phyloP scores from a whole-genome alignment of 2,329 filamentous ascomycete species.

The Geoglossum cookeanum region DNA sequence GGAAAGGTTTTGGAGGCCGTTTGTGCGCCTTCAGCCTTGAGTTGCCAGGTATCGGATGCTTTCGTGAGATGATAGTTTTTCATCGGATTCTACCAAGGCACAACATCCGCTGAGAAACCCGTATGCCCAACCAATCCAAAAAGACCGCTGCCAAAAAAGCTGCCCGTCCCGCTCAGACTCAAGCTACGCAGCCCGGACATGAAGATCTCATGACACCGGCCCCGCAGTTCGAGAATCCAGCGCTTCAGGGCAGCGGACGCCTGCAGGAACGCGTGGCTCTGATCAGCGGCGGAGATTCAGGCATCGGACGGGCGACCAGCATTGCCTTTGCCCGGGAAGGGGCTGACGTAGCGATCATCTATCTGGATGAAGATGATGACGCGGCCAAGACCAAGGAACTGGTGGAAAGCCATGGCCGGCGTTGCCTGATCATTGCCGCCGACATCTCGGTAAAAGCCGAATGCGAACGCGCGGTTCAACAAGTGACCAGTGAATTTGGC shows the following conservation, averaged over 20 bases:
- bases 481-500: slow-evolving; percentile 31
- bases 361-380: slow-evolving; percentile 34
- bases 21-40: no score
- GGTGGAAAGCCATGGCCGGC: slow-evolving; percentile 30
- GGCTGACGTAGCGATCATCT: slow-evolving; percentile 35
- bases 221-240: no score
- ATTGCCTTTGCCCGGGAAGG: slow-evolving; percentile 39
- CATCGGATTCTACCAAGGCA: no score
- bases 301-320: slow-evolving; percentile 33
- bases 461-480: slow-evolving; percentile 31
- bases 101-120: no score
- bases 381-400: slow-evolving; percentile 35
- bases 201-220: no score
- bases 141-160: no score
- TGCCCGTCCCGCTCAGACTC: no score
- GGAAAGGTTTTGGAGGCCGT: no score
- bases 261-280: slow-evolving; percentile 31
- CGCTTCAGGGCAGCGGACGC: slow-evolving; percentile 29
- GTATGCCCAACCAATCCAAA: no score
- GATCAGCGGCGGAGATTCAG: slow-evolving; percentile 33
- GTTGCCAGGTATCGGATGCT: no score
- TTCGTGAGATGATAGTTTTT: no score
- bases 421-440: slow-evolving; percentile 29
- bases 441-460: slow-evolving; percentile 31
- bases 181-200: no score